These are phyloP conservation scores for Candida albicans DNA, from an alignment of 1,139 yeast species.

Conservation along the genomic window DNA sequence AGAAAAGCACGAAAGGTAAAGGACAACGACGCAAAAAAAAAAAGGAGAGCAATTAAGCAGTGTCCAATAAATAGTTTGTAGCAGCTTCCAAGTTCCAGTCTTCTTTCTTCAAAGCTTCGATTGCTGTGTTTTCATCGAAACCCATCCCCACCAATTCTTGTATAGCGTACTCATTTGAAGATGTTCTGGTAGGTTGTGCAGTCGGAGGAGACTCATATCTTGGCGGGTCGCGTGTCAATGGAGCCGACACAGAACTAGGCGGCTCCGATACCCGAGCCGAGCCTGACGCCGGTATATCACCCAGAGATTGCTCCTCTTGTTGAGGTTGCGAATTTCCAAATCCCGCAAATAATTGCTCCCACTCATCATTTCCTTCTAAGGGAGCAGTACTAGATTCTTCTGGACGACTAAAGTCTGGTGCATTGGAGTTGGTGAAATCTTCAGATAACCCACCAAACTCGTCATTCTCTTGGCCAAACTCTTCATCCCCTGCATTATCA, in stretches of 20 bases:
- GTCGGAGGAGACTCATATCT: constrained; percentile 4
- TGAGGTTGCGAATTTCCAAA: constrained; percentile 58
- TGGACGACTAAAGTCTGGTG: constrained; percentile 28
- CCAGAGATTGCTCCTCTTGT: neutral
- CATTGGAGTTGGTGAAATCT: constrained; percentile 41
- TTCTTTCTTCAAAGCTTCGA: constrained; percentile 65
- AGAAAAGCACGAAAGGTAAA: neutral
- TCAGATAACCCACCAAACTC: constrained; percentile 29
- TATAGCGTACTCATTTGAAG: constrained; percentile 28
- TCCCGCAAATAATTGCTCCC: constrained; percentile 94
- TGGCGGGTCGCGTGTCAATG: constrained; percentile 10
- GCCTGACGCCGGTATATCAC: neutral
- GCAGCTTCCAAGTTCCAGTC: constrained; percentile 82
- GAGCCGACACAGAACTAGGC: constrained; percentile 7
- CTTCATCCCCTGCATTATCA: constrained; percentile 29
- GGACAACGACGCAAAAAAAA: neutral
- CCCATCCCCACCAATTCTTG: constrained; percentile 91
- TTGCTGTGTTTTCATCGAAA: constrained; percentile 63
- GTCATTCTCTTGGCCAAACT: constrained; percentile 20
- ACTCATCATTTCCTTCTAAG: constrained; percentile 60
- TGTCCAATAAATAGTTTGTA: constrained; percentile 77
- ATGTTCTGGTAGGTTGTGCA: constrained; percentile 1
- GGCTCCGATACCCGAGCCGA: neutral
- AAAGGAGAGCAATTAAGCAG: constrained; percentile 35
- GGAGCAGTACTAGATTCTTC: constrained; percentile 14